A percentile compares a stretch with the other conserved stretches of the same genome.
Conservation (phyloP, 371 early-diverging fungal genomes). For the Mucor mucedo region DNA sequence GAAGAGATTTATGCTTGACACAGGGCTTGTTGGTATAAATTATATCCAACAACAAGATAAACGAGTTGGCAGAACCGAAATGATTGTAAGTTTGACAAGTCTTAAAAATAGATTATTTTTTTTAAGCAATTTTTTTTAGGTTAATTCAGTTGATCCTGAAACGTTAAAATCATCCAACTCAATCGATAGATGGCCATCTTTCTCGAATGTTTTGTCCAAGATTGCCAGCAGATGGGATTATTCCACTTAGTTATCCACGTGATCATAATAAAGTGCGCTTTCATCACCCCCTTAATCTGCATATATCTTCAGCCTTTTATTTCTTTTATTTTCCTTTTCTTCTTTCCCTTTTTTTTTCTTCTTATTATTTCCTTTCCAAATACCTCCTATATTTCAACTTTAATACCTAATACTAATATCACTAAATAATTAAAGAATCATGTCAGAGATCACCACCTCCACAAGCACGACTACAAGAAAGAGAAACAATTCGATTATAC, state of each 20-base stretch:
- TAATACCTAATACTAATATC: neutral
- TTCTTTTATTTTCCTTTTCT: conserved; percentile 4
- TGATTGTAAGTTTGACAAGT: conserved; percentile 30
- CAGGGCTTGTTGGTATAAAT: conserved; percentile 29
- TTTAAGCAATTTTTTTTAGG: conserved; percentile 15
- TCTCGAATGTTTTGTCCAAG: conserved; percentile 6
- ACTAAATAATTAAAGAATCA: neutral
- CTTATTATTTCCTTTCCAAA: neutral
- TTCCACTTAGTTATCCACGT: conserved; percentile 1
- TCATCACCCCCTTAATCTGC: neutral
- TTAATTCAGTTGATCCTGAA: conserved; percentile 25
- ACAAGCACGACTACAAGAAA: conserved; percentile 12
- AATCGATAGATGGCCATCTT: conserved; percentile 22
- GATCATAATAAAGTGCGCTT: conserved; percentile 8
- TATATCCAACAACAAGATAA: conserved; percentile 42
- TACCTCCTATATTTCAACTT: conserved; percentile 1
- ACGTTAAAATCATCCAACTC: conserved; percentile 5
- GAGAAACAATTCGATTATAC: conserved; percentile 34
- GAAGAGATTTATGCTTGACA: conserved; percentile 27
- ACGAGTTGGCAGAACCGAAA: conserved; percentile 29
- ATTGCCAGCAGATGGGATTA: conserved; percentile 24
- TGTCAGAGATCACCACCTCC: neutral
- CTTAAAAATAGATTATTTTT: conserved; percentile 4
- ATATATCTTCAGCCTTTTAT: conserved; percentile 1
- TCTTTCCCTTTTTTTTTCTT: conserved; percentile 6